Base-by-base conservation (phyloP, 2,329 filamentous ascomycete genomes). In the Xylariaceae sp. region DNA sequence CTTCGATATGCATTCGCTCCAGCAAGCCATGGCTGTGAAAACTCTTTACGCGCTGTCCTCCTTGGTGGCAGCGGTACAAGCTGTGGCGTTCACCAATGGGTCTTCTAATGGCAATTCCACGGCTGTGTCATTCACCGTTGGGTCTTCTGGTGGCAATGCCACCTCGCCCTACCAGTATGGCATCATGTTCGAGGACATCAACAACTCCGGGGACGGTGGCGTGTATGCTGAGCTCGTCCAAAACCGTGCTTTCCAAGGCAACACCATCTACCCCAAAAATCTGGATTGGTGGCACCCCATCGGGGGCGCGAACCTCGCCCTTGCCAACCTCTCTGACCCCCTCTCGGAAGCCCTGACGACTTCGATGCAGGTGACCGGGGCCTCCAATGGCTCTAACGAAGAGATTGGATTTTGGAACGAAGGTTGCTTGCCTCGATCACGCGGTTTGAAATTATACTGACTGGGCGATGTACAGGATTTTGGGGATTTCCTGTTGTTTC, bases 201-300 rank as follows among this genome's bases (percentile, higher is more conserved):
- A 77, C 55, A 75, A 82, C 53, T 79, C 75, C 2, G 80, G 80
- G 3, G 81, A 86, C 49, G 80, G 81, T 15, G 81, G 80, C 5
- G 72, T 85, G 41, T 85, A 86, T 51, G 80, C 76, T 31, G 80
- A 86, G 50, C 56, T 86, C 36, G 72, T 86, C 36, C 71, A 69
- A 32, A 86, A 86, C 56, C 70, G 79, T 31, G 81, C 79, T 9
- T 84, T 86, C 49, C 81, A 86, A 54, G 61, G 60, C 34, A 66
- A 60, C 38, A 55, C 59, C 14, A 44, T 49, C 12, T 66, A 55
- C 39, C 64, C 63, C 3, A 55, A 59, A 24, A 62, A 60, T 4
- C 57, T 75, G 3, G 55, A 58, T n/a, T 63, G 56, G 12, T 74
- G 68, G 66, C 54, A 52, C 12, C 42, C 65, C 2, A 41, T 70